Base-by-base conservation (phyloP, 768 basidiomycete species). In the Suillus paluster region DNA sequence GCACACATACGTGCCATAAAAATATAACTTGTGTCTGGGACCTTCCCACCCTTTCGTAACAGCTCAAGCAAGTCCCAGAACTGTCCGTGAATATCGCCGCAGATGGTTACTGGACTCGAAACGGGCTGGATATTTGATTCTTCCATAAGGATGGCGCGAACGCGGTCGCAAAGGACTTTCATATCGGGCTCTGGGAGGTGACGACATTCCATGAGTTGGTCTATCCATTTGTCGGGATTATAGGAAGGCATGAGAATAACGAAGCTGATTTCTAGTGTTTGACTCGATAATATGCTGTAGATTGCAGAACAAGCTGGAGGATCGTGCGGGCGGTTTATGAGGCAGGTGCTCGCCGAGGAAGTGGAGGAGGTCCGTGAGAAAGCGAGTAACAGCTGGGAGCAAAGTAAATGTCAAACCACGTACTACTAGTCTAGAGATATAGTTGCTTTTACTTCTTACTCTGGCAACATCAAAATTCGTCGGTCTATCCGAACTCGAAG, bases 61-160 rank as follows among this genome's bases (percentile, higher is more conserved):
- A 99, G 78, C 78, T 99, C 95, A 38, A 97, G 82, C 52, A 99
- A 80, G 71, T 99, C 97, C 90, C 95, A 99, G 77, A 97, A 97
- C 74, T 99, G 97, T 27, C 96, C 96, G 69, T 99, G 96, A 57
- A 99, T 97, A 72, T 98, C 96, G 34, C 96, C 96, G 71, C 92
- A 94, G 66, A 94, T 91, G 34, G 97, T 98, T 41, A 98, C 97
- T 1, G 97, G 97, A 65, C 87, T 92, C 38, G 92, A 92, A 58
- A 99, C 94, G 36, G 96, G 96, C 71, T 98, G 95, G 60, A 99
- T 96, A 73, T 99, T 99, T 59, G 91, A 95, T 74, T 99, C 97
- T 74, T 99, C 97, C 74, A 98, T 89, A 41, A 97, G 84, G 53
- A 96, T 89, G 53, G 89, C 84, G 56, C 94, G 87, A 23, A 98